A percentile compares a stretch with the other conserved stretches of the same genome.
Conservation (phyloP, 345 rosid genomes). For the Mangifera indica region DNA sequence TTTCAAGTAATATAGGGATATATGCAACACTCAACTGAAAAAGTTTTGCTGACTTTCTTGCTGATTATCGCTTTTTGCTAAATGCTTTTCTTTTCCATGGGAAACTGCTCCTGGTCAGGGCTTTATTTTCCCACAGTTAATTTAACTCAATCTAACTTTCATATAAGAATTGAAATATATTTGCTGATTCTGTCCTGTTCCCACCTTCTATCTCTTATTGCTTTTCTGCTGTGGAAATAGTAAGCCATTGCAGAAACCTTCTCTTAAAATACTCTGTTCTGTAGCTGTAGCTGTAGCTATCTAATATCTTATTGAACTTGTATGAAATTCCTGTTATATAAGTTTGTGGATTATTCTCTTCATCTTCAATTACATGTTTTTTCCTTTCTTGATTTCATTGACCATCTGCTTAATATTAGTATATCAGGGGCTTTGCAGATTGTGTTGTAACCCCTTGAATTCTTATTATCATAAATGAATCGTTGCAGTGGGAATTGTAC, state of each 20-base stretch:
- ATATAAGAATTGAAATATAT: too few species aligned
- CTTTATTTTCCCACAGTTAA: too few species aligned
- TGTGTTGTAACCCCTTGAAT: constrained; percentile 24
- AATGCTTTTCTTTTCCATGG: neutral
- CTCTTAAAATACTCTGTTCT: neutral
- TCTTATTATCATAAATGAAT: constrained; percentile 30
- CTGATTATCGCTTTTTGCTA: neutral
- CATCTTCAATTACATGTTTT: neutral
- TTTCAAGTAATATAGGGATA: neutral
- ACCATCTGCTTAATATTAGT: constrained; percentile 15
- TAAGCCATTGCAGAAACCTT: neutral
- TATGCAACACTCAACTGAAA: neutral
- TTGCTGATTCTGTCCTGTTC: neutral
- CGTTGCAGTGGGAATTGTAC: constrained; percentile 87
- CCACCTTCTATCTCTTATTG: neutral
- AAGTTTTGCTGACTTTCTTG: neutral
- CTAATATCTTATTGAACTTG: neutral
- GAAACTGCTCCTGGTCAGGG: neutral
- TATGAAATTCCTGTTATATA: neutral
- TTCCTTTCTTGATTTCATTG: constrained; percentile 5
- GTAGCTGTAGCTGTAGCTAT: neutral
- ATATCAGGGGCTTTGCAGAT: constrained; percentile 18
- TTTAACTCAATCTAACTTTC: too few species aligned
- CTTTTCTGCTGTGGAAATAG: neutral
- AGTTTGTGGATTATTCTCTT: neutral